Base-by-base conservation (phyloP, 257 asterid genomes). In the Cordia subcordata region DNA sequence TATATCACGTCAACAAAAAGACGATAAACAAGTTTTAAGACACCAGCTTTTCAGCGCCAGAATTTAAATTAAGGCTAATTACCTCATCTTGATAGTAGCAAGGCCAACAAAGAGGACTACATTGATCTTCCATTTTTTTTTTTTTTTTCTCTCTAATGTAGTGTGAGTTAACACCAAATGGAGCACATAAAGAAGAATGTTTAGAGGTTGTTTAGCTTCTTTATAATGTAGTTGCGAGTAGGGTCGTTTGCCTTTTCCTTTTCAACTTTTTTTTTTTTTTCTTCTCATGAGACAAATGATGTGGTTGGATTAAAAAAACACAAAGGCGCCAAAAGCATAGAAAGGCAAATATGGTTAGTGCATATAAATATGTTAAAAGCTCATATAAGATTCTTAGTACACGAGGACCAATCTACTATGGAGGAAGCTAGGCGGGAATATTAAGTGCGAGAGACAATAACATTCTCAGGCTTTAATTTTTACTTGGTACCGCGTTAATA, bases 21-120 rank as follows among this genome's bases (percentile, higher is more conserved):
- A n/a, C n/a, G n/a, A n/a, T n/a, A n/a, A n/a, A n/a, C n/a, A n/a
- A n/a, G n/a, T n/a, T n/a, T n/a, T n/a, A n/a, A n/a, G n/a, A n/a
- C n/a, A n/a, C n/a, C n/a, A n/a, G n/a, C n/a, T n/a, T n/a, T n/a
- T n/a, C n/a, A n/a, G n/a, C n/a, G n/a, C 8, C 19, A 4, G 0
- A 47, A 51, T n/a, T 12, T 13, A 46, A 21, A n/a, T 10, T 42
- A 55, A 50, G 60, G 52, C 3, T 13, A 53, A 33, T 49, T 78
- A 88, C 96, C 90, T 82, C 96, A 62, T 86, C 88, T 70, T 82
- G 81, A 55, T 57, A 86, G 79, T 81, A 84, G 77, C 55, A 84
- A 74, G 85, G 81, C 94, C 93, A 84, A 72, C 66, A 69, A 22
- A 84, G 84, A 73, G 93, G 95, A 60, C 93, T 85, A 55, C 71